phyloP scores from a whole-genome alignment of 2,329 filamentous ascomycete genomes.

The Fusarium guadeloupense region DNA sequence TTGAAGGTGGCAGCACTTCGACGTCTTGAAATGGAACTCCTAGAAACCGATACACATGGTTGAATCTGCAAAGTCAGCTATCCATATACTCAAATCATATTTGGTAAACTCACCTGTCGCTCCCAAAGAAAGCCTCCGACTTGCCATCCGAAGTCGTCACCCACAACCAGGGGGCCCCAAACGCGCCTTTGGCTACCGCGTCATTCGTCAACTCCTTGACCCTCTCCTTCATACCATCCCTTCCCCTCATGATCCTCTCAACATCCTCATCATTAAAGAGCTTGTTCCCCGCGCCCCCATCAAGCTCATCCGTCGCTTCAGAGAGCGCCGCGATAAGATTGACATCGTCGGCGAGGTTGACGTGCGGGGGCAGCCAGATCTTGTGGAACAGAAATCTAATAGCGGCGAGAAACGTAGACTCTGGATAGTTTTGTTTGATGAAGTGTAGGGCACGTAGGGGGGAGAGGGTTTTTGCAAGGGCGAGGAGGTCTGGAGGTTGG shows the following conservation, averaged over 20 bases:
- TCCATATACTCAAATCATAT: too few species aligned
- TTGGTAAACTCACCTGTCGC: constrained; percentile 64
- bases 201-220: constrained; percentile 68
- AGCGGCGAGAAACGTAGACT: constrained; percentile 59
- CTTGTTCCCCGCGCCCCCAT: constrained; percentile 30
- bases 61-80: constrained; percentile 59
- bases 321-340: constrained; percentile 55
- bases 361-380: constrained; percentile 69
- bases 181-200: constrained; percentile 73
- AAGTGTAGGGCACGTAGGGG: constrained; percentile 73
- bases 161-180: constrained; percentile 81
- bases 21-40: constrained; percentile 68
- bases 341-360: constrained; percentile 67
- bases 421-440: constrained; percentile 67
- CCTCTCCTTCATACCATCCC: constrained; percentile 55
- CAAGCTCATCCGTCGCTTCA: constrained; percentile 43
- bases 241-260: constrained; percentile 62
- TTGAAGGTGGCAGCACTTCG: constrained; percentile 48
- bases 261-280: constrained; percentile 64
- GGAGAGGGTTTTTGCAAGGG: constrained; percentile 56
- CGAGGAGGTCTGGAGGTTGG: constrained; percentile 56
- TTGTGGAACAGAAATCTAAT: constrained; percentile 65
- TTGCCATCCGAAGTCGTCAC: constrained; percentile 66
- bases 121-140: constrained; percentile 78
- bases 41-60: constrained; percentile 74